These are phyloP conservation scores for Penicillium sp. DNA, from an alignment of 2,329 filamentous ascomycete species.

Conservation along the genomic window DNA sequence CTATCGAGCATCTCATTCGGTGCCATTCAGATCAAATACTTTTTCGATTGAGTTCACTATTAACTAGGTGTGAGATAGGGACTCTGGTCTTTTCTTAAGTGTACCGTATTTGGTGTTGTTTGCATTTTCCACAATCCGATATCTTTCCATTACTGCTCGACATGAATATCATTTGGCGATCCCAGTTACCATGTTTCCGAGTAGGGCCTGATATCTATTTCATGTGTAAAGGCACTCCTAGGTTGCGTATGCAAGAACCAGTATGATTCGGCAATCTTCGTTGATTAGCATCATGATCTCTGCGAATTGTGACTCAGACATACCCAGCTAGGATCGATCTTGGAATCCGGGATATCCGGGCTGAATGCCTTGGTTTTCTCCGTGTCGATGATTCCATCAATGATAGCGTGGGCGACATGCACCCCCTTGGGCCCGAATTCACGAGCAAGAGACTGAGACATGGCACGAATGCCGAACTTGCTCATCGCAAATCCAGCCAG, in stretches of 20 bases:
- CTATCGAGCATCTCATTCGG: too few species aligned
- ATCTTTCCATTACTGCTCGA: too few species aligned
- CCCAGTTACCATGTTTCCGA: constrained; percentile 23
- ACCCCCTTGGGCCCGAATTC: constrained; percentile 57
- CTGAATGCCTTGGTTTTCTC: constrained; percentile 45
- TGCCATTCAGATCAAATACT: too few species aligned
- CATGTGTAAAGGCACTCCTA: constrained; percentile 52
- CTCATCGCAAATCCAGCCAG: constrained; percentile 51
- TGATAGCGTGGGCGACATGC: constrained; percentile 56
- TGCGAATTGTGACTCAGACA: constrained; percentile 17
- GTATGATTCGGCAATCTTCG: constrained; percentile 55
- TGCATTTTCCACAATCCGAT: too few species aligned
- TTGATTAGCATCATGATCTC: not conserved
- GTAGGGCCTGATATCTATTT: constrained; percentile 50
- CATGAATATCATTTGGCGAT: too few species aligned
- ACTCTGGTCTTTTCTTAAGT: too few species aligned
- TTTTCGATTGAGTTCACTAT: too few species aligned
- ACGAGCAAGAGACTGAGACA: constrained; percentile 51
- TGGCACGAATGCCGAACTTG: constrained; percentile 53
- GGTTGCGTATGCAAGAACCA: constrained; percentile 56
- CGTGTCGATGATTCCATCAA: constrained; percentile 57
- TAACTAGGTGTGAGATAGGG: too few species aligned
- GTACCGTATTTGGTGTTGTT: too few species aligned
- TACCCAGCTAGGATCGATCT: constrained; percentile 50
- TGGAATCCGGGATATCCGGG: constrained; percentile 47